Evolutionary conservation across 441 rosid species (phyloP), one percentile per base, ranked within the genome.

Genomic region (Erysimum cheiri): DNA sequence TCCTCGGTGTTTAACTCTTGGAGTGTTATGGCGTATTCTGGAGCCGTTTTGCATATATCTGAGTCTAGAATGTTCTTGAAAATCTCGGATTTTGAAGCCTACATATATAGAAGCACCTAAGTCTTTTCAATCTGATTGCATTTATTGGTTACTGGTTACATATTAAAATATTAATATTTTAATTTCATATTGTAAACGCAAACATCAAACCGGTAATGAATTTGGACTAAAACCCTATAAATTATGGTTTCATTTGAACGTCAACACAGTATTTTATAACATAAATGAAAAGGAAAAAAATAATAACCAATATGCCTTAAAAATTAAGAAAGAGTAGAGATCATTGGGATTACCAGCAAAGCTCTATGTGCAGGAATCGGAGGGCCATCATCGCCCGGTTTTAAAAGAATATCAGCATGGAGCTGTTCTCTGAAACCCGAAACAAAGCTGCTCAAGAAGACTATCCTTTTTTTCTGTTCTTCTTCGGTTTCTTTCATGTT

Each of bases 1-100:
- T 89, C 89, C 53, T 88, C 88, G 2, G 41, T 77, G 67, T 78
- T 84, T 24, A 93, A 79, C 9, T 89, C 97, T 0, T 89, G 76
- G 5, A 90, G 69, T 14, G 84, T 77, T 60, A 90, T 74, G 5
- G 73, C 76, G 39, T 80, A 84, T 44, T 77, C 78, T 53, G 84
- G 83, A 6, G 91, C 80, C 31, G 91, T 83, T 75, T 87, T 88
- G 86, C 80, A 88, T 4, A 60, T 37, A 39, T 90, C 96, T 8
- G 89, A 79, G 67, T 80, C 88, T 19, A 93, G 56, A 81, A 88
- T 80, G 66, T 87, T 83, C 78, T 80, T 88, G 64, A 93, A 93
- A 60, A 93, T 83, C 73, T 80, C 88, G 14, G 97, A 93, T 81
- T 89, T 90, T 56, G 90, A 82, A 55, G 97, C 93, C 97, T 90